Base-by-base conservation (phyloP, 108 stramenopile genomes). In the Skeletonema tropicum region DNA sequence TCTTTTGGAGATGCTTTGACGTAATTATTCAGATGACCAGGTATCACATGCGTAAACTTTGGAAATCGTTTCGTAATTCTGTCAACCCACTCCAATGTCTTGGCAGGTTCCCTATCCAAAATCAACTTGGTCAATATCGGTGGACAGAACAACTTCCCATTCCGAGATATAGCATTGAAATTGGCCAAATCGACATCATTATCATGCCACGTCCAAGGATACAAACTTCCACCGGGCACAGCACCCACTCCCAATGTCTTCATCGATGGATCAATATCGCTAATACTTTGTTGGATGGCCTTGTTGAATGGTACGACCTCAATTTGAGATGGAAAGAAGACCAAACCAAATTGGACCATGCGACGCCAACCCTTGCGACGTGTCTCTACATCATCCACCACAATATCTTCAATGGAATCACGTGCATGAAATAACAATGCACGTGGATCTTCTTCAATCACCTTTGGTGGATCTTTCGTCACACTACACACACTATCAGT, bases 71-170 rank as follows among this genome's bases (percentile, higher is more conserved):
- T 32, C 6, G 77, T 68, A 14, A 97, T 89, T 4, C 82, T 71
- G 65, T 93, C 84, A n/a, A 89, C 96, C 92, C 92, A 96, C 32
- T 80, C 91, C 69, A 92, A 60, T 15, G 89, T 89, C 39, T 38
- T 66, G 38, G 70, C 66, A 6, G 90, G 93, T 67, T 96, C 95
- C 25, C 97, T 76, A 68, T 96, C 92, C 21, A 96, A 73, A 55
- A 97, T 96, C 14, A 96, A 85, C 68, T 92, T 93, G 30, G 95
- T 94, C 57, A 97, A 64, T 61, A 97, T 97, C 14, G 97, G 97
- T 2, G 97, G 92, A 61, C 94, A 95, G 58, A 96, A 94, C 6
- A 95, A 58, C 36, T 70, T 83, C 17, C 92, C 92, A 35, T 83
- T 67, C 39, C 80, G 59, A 21, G 86, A 87, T 60, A 92, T 82